phyloP scores from a whole-genome alignment of 495 filamentous ascomycete species.

The Penicillium soppii region DNA sequence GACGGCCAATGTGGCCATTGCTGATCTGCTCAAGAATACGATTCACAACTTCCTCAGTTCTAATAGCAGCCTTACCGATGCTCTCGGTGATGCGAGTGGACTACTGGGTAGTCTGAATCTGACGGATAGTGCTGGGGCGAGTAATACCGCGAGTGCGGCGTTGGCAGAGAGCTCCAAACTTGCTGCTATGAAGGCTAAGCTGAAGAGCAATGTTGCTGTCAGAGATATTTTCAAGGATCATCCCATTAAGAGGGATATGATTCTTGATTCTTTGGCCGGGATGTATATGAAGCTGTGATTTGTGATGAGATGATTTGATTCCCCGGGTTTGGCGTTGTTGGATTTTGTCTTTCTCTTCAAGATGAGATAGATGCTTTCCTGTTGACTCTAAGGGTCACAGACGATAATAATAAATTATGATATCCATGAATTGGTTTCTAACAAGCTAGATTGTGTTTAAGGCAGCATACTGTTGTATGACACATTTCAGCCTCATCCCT shows the following conservation, averaged over 20 bases:
- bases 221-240: conserved; percentile 1
- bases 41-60: conserved; percentile 22
- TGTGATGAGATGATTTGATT: not conserved
- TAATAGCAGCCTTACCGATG: conserved; percentile 1
- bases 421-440: no score
- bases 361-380: no score
- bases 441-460: no score
- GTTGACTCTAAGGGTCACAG: no score
- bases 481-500: no score
- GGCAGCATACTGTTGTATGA: no score
- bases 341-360: no score
- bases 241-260: conserved; percentile 1
- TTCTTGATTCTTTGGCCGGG: not conserved
- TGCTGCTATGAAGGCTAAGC: not conserved
- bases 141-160: conserved; percentile 6
- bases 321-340: no score
- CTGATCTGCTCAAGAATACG: conserved; percentile 32
- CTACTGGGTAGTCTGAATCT: not conserved
- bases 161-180: not conserved
- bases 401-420: no score
- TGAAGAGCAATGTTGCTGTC: conserved; percentile 11
- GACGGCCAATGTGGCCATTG: conserved; percentile 30
- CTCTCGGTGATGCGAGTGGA: not conserved
- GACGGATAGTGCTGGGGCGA: not conserved
- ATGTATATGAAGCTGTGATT: conserved; percentile 2